Evolutionary conservation across 1,284 basidiomycete species (phyloP), one percentile per base, ranked within the genome.

Genomic region (Cystobasidium sp.): DNA sequence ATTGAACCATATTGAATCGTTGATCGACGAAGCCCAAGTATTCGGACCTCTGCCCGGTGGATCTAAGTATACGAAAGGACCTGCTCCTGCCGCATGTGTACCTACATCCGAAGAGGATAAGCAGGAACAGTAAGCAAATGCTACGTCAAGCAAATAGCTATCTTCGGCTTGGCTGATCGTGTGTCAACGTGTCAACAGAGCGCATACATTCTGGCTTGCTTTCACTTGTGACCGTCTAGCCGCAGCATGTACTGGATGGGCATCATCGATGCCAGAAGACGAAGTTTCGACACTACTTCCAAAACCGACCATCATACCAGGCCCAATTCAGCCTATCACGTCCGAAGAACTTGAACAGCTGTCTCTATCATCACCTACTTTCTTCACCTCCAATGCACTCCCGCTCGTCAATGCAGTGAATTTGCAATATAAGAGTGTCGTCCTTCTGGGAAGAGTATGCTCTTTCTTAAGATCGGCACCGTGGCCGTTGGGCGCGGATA

Each of bases 251-350:
- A 80, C 79, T 1, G 79, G 79, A 3, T 80, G 78, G 78, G 76
- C 78, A 0, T 66, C 59, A 53, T 55, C 61, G 5, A 41, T 80
- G 12, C 76, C 78, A 31, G 79, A 79, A 74, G 75, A 70, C 37
- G 79, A 80, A 52, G 66, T 78, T 46, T 75, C 78, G 7, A 77
- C 79, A 18, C 63, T 77, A 3, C 62, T 80, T 1, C 79, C 79
- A 1, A 59, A 70, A 20, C 58, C 56, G 0, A 18, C 2, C 41
- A 61, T 68, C 16, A 43, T 31, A 20, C 59, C 65, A 24, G 73
- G 73, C 3, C 39, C 73, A 22, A 47, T 75, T 10, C 74, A 70
- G 44, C 61, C 61, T 16, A 73, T 73, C 31, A 68, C 74, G 0
- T 3, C 20, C 14, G 58, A 68, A 55, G 65, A 68, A 67, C 46